phyloP scores from a whole-genome alignment of 768 basidiomycete species.

The Nidula microcarpa region DNA sequence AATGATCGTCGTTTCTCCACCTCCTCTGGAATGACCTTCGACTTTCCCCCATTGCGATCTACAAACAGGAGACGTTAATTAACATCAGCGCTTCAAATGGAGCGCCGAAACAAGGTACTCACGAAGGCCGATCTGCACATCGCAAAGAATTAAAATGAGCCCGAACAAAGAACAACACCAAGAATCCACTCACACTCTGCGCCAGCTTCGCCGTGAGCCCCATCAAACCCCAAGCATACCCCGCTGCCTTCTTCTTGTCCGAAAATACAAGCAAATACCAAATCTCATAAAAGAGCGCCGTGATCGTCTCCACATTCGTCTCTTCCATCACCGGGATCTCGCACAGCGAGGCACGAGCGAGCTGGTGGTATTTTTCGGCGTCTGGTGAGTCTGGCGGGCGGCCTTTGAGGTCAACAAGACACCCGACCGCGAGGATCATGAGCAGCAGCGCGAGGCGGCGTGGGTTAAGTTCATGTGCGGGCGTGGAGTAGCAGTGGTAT shows the following conservation, averaged over 20 bases:
- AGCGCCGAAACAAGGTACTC: constrained; percentile 13
- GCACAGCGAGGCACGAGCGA: constrained; percentile 56
- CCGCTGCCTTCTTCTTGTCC: constrained; percentile 64
- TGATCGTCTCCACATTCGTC: constrained; percentile 62
- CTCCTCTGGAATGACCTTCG: constrained; percentile 68
- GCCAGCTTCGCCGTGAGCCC: constrained; percentile 59
- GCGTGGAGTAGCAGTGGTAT: constrained; percentile 59
- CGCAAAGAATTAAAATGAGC: constrained; percentile 3
- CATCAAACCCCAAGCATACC: constrained; percentile 53
- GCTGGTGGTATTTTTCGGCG: constrained; percentile 56
- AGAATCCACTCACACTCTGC: constrained; percentile 50
- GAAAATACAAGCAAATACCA: constrained; percentile 72
- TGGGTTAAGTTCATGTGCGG: constrained; percentile 51
- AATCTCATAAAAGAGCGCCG: constrained; percentile 54
- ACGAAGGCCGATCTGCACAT: constrained; percentile 56
- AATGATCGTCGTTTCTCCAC: constrained; percentile 64
- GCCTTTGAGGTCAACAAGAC: constrained; percentile 55
- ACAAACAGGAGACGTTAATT: constrained; percentile 4
- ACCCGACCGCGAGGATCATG: constrained; percentile 70
- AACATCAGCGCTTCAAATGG: background rate
- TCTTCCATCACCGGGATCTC: constrained; percentile 68
- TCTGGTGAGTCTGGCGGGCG: constrained; percentile 45
- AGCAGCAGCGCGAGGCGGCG: constrained; percentile 62
- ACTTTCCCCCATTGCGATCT: constrained; percentile 66
- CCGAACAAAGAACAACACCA: background rate